These are phyloP conservation scores for Gentiana dahurica DNA, from an alignment of 257 asterid genomes.

Conservation along the genomic window DNA sequence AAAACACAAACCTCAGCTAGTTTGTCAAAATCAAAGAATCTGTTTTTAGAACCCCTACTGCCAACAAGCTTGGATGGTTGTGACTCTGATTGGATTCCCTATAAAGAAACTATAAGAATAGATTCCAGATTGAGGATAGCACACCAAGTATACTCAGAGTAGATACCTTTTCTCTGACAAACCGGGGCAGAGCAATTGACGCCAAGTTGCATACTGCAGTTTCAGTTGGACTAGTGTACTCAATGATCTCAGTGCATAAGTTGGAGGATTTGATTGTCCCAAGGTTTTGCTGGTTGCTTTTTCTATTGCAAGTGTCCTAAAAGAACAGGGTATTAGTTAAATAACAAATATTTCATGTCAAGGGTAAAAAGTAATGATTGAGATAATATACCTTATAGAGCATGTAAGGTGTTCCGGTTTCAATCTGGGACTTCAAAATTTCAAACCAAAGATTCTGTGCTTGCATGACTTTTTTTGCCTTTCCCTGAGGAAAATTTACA, in stretches of 20 bases:
- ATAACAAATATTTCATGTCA: no score
- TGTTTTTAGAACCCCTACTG: slow-evolving; percentile 67
- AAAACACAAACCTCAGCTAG: slow-evolving; percentile 63
- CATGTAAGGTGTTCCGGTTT: slow-evolving; percentile 38
- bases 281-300: slow-evolving; percentile 95
- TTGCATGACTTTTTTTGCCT: slow-evolving; percentile 34
- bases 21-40: slow-evolving; percentile 87
- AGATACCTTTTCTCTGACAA: slow-evolving; percentile 79
- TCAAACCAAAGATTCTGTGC: slow-evolving; percentile 40
- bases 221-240: slow-evolving; percentile 81
- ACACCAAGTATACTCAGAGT: not conserved
- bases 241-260: slow-evolving; percentile 88
- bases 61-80: slow-evolving; percentile 93
- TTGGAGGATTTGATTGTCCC: slow-evolving; percentile 93
- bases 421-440: slow-evolving; percentile 35
- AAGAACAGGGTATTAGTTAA: not conserved
- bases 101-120: slow-evolving; percentile 4
- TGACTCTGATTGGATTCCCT: slow-evolving; percentile 77
- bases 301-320: slow-evolving; percentile 88
- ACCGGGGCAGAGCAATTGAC: slow-evolving; percentile 89
- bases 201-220: slow-evolving; percentile 97
- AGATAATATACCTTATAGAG: slow-evolving; percentile 31
- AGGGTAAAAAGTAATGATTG: not conserved
- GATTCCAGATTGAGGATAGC: not conserved
- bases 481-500: slow-evolving; percentile 16